Base-by-base conservation (phyloP, 2,329 filamentous ascomycete species). In the Neodidymelliopsis sp. region DNA sequence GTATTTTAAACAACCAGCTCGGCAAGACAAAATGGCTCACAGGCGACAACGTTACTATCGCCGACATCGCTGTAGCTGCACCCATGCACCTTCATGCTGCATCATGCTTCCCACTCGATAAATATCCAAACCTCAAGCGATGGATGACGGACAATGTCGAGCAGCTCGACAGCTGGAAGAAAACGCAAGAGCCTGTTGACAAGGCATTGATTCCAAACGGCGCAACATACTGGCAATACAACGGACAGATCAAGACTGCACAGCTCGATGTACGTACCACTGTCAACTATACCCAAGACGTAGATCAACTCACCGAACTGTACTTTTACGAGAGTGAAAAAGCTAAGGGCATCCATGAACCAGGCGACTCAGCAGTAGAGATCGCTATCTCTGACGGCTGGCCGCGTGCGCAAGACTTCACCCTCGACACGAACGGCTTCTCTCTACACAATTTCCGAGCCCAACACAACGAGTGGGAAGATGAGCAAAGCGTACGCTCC, bases 221-320 rank as follows among this genome's bases (percentile, higher is more conserved):
- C 19, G 15, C 19, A 9, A 25, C 24, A 8, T 16, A 37, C 3
- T 18, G 12, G 19, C 30, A 48, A 25, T 34, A 25, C 15, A 31
- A 41, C 25, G 44, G 24, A 18, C 36, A 48, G 12, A 29, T 30
- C 6, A 36, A 35, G 29, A 19, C 18, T 24, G 30, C 30, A 36
- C 37, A 48, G 31, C 20, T 37, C 37, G 45, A 42, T 41, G 45
- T 48, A 48, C 37, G 45, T 42, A 74, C 77, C 16, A 74, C 68
- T 3, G 70, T 80, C 35, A 78, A 79, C 53, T 80, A 79, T 62
- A 73, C 75, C 29, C 77, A 77, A 61, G 72, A 75, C 29, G 63
- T 77, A 25, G 67, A 67, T 11, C 49, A 76, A 44, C 65, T 69
- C 51, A 74, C 70, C 18, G 70, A 76, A 70, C 20, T 79, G 57